Base-by-base conservation (phyloP, 2,329 filamentous ascomycete species). In the Alternaria sp. region DNA sequence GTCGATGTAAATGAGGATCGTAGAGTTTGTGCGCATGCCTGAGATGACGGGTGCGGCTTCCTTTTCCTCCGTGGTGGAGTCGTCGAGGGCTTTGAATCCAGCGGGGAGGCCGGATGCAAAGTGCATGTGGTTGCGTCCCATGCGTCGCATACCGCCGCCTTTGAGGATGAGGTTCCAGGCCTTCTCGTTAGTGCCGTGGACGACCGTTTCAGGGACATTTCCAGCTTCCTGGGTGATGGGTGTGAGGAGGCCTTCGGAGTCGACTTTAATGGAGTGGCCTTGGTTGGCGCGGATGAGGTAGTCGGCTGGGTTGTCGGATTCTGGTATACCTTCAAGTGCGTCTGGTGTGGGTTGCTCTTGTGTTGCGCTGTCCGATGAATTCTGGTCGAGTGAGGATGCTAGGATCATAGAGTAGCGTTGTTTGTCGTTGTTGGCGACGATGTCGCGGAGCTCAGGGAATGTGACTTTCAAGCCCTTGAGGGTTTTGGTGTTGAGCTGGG, bases 251-350 rank as follows among this genome's bases (percentile, higher is more conserved):
- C 86, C 86, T 50, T 90, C 88, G n/a, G 88, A 88, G 26, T 92
- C 90, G 36, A 90, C 82, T 74, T 89, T 88, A 76, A 99, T 92
- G 72, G 89, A 93, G 83, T 98, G 96, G 58, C 96, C 96, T 82
- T 98, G 96, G 76, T 96, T 97, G 26, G 96, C 96, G 73, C 96
- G 93, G 81, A 99, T 97, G 30, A 96, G 85, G 83, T 90, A 97
- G 78, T 91, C 85, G 0, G 85, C 79, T 0, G 92, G 85, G 53
- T 91, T 83, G 9, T 79, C 77, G 8, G 68, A 69, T 30, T 70
- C 68, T 4, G 45, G 57, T 49, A 67, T 64, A 12, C 58, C 25
- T 32, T 60, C 30, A 8, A 71, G 53, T 7, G 59, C 61, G 30
- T 73, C 67, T 10, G 63, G 21, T 62, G 63, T 59, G 2, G 57